A percentile compares a stretch with the other conserved stretches of the same genome.
Conservation (phyloP, 1,284 basidiomycete genomes). For the Anthracocystis setariae region DNA sequence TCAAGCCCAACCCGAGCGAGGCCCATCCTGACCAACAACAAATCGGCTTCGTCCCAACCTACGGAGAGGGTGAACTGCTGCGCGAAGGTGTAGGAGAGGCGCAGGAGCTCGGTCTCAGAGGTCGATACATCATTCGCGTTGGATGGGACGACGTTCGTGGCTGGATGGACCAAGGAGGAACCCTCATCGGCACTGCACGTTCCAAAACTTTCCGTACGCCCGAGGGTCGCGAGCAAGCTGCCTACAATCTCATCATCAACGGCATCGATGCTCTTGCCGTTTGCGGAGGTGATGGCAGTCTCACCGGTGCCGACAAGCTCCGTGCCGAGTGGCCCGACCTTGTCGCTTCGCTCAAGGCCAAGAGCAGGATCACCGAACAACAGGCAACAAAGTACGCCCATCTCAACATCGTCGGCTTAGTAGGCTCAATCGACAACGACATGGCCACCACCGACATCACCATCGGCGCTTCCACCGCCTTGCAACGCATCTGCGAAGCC, state of each 20-base stretch:
- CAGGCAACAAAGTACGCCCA: conserved; percentile 80
- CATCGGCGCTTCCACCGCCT: conserved; percentile 92
- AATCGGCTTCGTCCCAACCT: conserved; percentile 75
- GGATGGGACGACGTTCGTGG: conserved; percentile 98
- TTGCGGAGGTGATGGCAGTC: conserved; percentile 94
- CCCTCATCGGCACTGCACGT: conserved; percentile 93
- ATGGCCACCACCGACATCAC: conserved; percentile 98
- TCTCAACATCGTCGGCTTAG: conserved; percentile 94
- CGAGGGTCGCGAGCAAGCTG: conserved; percentile 87
- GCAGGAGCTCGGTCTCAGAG: conserved; percentile 74
- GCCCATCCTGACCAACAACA: conserved; percentile 19
- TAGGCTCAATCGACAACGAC: conserved; percentile 98
- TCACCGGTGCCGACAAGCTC: conserved; percentile 95
- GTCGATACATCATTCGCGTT: conserved; percentile 91
- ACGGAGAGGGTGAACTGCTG: conserved; percentile 88
- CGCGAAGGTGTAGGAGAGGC: conserved; percentile 88
- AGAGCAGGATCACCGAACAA: conserved; percentile 78
- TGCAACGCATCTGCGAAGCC: conserved; percentile 95
- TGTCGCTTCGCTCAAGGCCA: conserved; percentile 75
- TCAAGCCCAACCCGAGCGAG: conserved; percentile 20
- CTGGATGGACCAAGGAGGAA: conserved; percentile 88
- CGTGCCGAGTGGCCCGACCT: conserved; percentile 91
- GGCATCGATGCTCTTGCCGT: conserved; percentile 97
- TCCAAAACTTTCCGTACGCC: conserved; percentile 85
- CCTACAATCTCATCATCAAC: conserved; percentile 89